These are phyloP conservation scores for Trypanosoma melophagium DNA, from an alignment of 208 protist genomes.

Conservation along the genomic window DNA sequence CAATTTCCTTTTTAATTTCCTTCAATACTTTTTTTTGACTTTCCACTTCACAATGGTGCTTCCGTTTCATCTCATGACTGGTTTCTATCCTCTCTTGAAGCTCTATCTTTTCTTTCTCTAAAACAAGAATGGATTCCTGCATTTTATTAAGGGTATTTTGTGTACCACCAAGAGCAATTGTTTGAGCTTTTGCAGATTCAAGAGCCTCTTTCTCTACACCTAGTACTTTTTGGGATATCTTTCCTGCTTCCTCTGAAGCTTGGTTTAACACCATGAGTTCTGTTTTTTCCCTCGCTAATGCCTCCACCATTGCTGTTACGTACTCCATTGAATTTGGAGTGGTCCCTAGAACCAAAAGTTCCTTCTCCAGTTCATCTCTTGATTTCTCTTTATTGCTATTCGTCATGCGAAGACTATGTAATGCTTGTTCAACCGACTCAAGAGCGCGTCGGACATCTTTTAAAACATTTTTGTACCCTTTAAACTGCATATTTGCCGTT, in stretches of 20 bases:
- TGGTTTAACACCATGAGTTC: slow-evolving; percentile 11
- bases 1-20: slow-evolving; percentile 7
- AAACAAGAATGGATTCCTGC: neutral
- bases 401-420: neutral
- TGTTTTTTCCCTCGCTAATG: neutral
- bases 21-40: slow-evolving; percentile 9
- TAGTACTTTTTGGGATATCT: neutral
- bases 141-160: neutral
- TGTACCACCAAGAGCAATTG: slow-evolving; percentile 5
- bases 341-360: neutral
- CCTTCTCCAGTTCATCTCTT: neutral
- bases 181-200: neutral
- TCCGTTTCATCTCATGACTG: slow-evolving; percentile 1
- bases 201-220: slow-evolving; percentile 4
- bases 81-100: slow-evolving; percentile 11
- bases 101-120: slow-evolving; percentile 18
- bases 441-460: slow-evolving; percentile 11
- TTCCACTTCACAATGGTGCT: slow-evolving; percentile 6
- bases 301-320: neutral
- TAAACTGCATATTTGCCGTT: slow-evolving; percentile 1
- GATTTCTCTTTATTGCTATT: neutral
- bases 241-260: slow-evolving; percentile 4
- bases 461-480: slow-evolving; percentile 7
- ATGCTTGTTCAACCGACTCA: slow-evolving; percentile 1
- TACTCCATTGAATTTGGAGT: neutral